Evolutionary conservation across 2,329 filamentous ascomycete genomes (phyloP).

Genomic region (Colletotrichum cereale): DNA sequence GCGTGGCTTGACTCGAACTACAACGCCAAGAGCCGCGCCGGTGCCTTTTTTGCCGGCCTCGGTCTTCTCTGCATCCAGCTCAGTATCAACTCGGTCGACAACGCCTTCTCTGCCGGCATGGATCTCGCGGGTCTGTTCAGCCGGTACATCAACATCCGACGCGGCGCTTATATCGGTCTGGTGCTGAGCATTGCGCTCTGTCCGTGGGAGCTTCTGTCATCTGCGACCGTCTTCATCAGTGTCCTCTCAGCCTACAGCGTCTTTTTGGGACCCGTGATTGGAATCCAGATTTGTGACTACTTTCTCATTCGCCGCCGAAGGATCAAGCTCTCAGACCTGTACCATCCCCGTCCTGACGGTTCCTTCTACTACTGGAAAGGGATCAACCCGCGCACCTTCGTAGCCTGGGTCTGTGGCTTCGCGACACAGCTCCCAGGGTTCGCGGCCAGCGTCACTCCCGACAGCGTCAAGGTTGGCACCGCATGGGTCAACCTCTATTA

Average conservation of each 20-base stretch:
- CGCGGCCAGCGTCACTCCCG: constrained; percentile 30
- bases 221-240: constrained; percentile 51
- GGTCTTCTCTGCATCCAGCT: constrained; percentile 40
- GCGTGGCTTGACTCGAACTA: constrained; percentile 30
- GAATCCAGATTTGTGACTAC: constrained; percentile 54
- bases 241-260: constrained; percentile 53
- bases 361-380: constrained; percentile 58
- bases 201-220: constrained; percentile 64
- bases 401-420: constrained; percentile 57
- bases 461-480: constrained; percentile 10
- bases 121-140: constrained; percentile 66
- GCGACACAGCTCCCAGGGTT: constrained; percentile 34
- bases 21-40: constrained; percentile 32
- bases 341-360: constrained; percentile 50
- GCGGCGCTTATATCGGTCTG: constrained; percentile 63
- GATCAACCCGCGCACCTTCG: constrained; percentile 50
- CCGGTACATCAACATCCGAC: constrained; percentile 66
- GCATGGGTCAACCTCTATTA: constrained; percentile 35
- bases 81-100: constrained; percentile 41
- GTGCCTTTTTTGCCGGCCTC: constrained; percentile 40
- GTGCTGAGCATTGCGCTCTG: constrained; percentile 59
- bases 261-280: constrained; percentile 54
- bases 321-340: constrained; percentile 53
- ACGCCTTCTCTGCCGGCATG: constrained; percentile 60
- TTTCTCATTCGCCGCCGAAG: constrained; percentile 49